Conservation (phyloP, 176 grass and related monocot species). For the Luzula sylvatica region DNA sequence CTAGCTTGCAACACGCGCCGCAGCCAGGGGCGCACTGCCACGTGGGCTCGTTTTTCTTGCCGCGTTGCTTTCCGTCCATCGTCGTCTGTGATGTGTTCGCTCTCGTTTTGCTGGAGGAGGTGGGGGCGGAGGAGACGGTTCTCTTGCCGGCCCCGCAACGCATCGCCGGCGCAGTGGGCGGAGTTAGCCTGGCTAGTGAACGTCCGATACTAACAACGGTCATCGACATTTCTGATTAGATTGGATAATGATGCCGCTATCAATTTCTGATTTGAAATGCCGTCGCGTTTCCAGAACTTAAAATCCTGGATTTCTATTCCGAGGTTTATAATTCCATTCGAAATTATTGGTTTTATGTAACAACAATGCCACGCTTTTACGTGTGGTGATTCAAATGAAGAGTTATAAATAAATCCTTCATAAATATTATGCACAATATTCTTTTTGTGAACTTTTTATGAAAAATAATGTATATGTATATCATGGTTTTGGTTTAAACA, state of each 20-base stretch:
- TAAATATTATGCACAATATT: too few species aligned
- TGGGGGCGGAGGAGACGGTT: constrained; percentile 2
- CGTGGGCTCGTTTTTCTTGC: constrained; percentile 4
- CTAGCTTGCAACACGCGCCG: constrained; percentile 75
- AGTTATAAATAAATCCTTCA: too few species aligned
- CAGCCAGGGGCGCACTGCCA: constrained; percentile 74
- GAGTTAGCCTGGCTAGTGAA: neutral
- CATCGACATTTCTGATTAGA: constrained; percentile 1
- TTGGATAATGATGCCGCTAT: neutral
- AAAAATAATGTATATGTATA: too few species aligned
- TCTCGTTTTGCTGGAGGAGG: neutral
- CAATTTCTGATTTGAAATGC: neutral
- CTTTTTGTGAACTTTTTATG: too few species aligned
- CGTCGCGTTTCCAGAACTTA: neutral
- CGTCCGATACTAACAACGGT: neutral
- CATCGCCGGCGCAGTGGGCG: neutral
- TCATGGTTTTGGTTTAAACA: too few species aligned
- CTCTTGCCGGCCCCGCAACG: constrained; percentile 9
- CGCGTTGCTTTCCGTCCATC: neutral
- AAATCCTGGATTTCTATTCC: too few species aligned
- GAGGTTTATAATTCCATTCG: too few species aligned
- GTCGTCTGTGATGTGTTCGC: neutral
- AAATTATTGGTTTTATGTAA: too few species aligned
- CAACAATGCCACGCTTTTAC: too few species aligned
- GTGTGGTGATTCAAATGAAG: too few species aligned